Percentiles rank a stretch among this genome's conserved stretches.
Evolutionary conservation across 2,329 filamentous ascomycete genomes (phyloP).

Genomic region (Zymoseptoria pseudotritici): DNA sequence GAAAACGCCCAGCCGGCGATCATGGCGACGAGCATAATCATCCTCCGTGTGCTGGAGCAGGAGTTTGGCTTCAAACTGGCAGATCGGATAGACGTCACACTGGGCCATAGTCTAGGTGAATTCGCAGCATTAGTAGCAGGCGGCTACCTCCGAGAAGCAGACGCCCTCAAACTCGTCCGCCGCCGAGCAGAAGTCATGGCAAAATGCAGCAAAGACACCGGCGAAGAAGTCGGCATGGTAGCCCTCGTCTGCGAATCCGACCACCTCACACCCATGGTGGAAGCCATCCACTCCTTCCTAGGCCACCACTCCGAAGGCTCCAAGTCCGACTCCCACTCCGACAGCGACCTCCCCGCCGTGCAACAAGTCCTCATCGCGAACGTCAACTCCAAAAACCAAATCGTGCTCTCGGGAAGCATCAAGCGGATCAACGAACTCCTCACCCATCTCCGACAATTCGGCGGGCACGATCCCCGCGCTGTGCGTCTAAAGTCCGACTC

Average conservation of each 20-base stretch:
- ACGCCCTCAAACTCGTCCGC: constrained; percentile 70
- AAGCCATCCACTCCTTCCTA: constrained; percentile 71
- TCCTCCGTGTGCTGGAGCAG: constrained; percentile 75
- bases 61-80: constrained; percentile 71
- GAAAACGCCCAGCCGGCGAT: constrained; percentile 90
- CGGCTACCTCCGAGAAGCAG: constrained; percentile 68
- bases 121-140: constrained; percentile 85
- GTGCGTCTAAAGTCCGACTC: constrained; percentile 80
- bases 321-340: constrained; percentile 54
- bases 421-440: constrained; percentile 73
- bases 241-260: constrained; percentile 81
- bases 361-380: constrained; percentile 88
- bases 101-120: constrained; percentile 88
- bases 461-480: constrained; percentile 82
- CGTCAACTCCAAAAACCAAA: constrained; percentile 92
- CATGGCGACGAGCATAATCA: constrained; percentile 88
- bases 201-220: constrained; percentile 60
- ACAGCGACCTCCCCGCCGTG: constrained; percentile 63
- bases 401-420: constrained; percentile 83
- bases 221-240: constrained; percentile 83
- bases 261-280: constrained; percentile 62
- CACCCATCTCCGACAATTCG: constrained; percentile 78
- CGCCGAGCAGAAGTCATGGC: constrained; percentile 77
- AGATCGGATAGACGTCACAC: constrained; percentile 68
- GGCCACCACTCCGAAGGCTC: constrained; percentile 57